Conservation (phyloP, 352 stramenopile species). For the Blastocystis sp. region DNA sequence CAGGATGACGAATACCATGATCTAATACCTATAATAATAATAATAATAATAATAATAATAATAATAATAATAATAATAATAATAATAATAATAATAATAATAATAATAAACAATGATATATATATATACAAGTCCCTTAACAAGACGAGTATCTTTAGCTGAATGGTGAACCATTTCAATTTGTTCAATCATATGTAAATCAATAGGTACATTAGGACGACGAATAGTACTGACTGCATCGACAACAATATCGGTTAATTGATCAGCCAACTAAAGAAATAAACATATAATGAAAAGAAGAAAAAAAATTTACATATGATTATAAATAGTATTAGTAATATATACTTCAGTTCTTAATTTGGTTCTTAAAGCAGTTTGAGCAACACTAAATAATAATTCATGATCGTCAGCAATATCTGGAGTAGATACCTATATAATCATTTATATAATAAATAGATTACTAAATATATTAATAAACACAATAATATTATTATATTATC, state of each 20-base stretch:
- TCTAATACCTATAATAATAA: slow-evolving; percentile 81
- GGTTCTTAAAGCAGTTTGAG: slow-evolving; percentile 79
- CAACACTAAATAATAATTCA: slow-evolving; percentile 74
- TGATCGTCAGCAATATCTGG: slow-evolving; percentile 67
- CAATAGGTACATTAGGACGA: slow-evolving; percentile 58
- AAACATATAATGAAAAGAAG: background rate
- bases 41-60: too few relatives aligned
- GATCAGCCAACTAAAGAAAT: slow-evolving; percentile 61
- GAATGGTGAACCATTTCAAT: slow-evolving; percentile 94
- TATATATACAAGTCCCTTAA: slow-evolving; percentile 43
- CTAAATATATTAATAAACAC: slow-evolving; percentile 15
- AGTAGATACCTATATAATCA: slow-evolving; percentile 32
- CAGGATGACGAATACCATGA: slow-evolving; percentile 87
- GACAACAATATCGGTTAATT: slow-evolving; percentile 82
- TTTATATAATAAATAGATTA: too few relatives aligned
- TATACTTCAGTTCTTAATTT: slow-evolving; percentile 76
- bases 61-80: too few relatives aligned
- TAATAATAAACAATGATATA: slow-evolving; percentile 12
- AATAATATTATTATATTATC: slow-evolving; percentile 23
- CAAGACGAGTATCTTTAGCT: slow-evolving; percentile 67
- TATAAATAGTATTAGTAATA: background rate
- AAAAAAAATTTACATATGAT: slow-evolving; percentile 1
- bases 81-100: too few relatives aligned
- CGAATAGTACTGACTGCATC: slow-evolving; percentile 81
- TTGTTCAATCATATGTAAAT: slow-evolving; percentile 97